Evolutionary conservation across 768 basidiomycete species (phyloP).

Genomic region (Candolleomyces aberdarensis): DNA sequence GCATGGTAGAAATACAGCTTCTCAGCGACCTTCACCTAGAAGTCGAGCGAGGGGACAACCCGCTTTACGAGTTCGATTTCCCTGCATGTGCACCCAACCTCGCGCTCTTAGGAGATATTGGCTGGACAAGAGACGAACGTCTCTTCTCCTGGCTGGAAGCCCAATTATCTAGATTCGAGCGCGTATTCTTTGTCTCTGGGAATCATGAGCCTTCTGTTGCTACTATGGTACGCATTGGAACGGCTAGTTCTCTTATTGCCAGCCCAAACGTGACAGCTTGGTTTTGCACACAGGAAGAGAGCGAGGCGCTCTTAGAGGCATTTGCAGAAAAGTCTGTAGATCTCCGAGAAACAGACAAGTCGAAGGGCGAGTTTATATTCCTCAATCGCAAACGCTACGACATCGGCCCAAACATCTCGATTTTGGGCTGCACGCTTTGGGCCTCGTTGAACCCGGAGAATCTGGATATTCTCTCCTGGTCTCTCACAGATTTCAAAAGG

Average conservation of each 20-base stretch:
- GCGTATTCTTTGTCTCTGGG: conserved; percentile 31
- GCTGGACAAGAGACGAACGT: conserved; percentile 24
- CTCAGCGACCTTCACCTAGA: conserved; percentile 2
- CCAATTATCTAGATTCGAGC: conserved; percentile 27
- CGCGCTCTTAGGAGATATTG: conserved; percentile 36
- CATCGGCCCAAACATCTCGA: conserved; percentile 25
- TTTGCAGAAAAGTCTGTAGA: neutral
- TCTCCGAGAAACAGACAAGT: neutral
- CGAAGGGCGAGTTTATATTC: conserved; percentile 13
- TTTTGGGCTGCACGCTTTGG: conserved; percentile 44
- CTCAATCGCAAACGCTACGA: conserved; percentile 33
- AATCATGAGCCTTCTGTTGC: conserved; percentile 26
- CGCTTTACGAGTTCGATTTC: conserved; percentile 10
- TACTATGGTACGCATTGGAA: neutral
- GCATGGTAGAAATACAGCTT: neutral
- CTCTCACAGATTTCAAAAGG: conserved; percentile 31
- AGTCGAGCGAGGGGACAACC: neutral
- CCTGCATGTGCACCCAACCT: conserved; percentile 22
- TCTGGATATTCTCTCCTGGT: conserved; percentile 21
- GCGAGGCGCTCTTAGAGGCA: neutral
- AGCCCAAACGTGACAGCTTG: neutral
- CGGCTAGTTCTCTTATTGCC: neutral
- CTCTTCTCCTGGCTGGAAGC: conserved; percentile 29
- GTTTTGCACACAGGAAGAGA: neutral
- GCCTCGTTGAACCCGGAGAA: conserved; percentile 25